Evolutionary conservation across 768 basidiomycete species (phyloP), one percentile per base, ranked within the genome.

Genomic region (Leucosporidium scottii): DNA sequence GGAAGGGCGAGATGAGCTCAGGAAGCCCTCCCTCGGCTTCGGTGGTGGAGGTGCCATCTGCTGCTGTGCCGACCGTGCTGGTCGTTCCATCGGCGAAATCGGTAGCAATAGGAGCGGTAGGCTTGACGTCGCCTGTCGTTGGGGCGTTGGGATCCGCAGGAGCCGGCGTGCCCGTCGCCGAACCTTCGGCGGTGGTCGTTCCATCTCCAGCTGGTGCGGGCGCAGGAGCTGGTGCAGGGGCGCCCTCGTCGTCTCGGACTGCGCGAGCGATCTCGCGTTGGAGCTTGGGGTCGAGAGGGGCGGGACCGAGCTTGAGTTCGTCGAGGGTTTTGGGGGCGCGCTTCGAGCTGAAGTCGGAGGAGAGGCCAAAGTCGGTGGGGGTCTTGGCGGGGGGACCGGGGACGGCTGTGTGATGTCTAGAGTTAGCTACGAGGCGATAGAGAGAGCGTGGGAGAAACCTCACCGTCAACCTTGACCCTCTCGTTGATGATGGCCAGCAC

Each of bases 401-500:
- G 18, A 92, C 90, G 90, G 77, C 64, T 27, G 65, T 68, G 13
- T 8, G 39, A 17, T 44, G 34, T 36, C 6, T 3, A 44, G 65
- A 78, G 47, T 47, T 31, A 36, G 44, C 4, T 18, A 18, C 5
- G 50, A 58, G 25, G 51, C 25, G 27, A 39, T 57, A 17, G 27
- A 48, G 21, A 59, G 53, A 64, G 36, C 34, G 10, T 4, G 47
- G 60, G 67, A 62, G 56, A 25, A 39, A 56, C 74, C 77, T 81
- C 79, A 93, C 93, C 90, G 74, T 93, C 88, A 71, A 98, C 90
- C 50, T 86, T 85, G 47, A 99, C 82, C 76, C 93, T 87, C 77
- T 92, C 93, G 77, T 96, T 96, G 28, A 99, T 88, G 48, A 98
- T 91, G 53, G 87, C 85, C 85, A 97, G 88, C 54, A 98, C 88